Evolutionary conservation across 164 flowering plant genomes (phyloP), one percentile per base, ranked within the genome.

Genomic region (Vitis amurensis): DNA sequence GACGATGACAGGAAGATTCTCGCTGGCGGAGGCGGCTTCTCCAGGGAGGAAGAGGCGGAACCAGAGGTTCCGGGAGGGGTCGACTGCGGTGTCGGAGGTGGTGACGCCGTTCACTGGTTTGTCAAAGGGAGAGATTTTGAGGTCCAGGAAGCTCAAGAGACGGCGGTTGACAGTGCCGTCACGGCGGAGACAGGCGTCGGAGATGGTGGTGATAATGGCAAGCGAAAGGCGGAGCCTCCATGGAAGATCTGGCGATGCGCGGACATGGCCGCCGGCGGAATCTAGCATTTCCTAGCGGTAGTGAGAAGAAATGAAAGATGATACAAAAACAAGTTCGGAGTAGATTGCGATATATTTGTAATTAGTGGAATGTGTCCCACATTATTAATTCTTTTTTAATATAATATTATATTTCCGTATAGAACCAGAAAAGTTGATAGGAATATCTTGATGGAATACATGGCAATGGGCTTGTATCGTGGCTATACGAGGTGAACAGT

Each of bases 121-220:
- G 31, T 17, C 10, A 16, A 61, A 47, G 9, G 85, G 66, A 12
- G 77, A 27, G 49, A 48, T 1, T 44, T 62, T 72, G 63, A 30
- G 13, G 72, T 62, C 64, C 13, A 74, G 14, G 50, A 66, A 37
- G 62, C 37, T 65, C 14, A 74, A 4, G 30, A 77, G 55, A 14
- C 68, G 66, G 55, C 83, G 81, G 78, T 77, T 82, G 76, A 79
- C 47, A 51, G 82, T 74, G 52, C 71, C 75, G 75, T 79, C 53
- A 19, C 55, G n/a, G 48, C 82, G 82, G 55, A 31, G 51, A 64
- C 66, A n/a, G 44, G 61, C 60, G 63, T 64, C 61, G 55, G 48
- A 48, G 13, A 48, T 23, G 64, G 47, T 0, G 53, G 23, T 50
- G 23, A 63, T 16, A 14, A 67, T 12, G 51, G 61, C 12, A 17